Base-by-base conservation (phyloP, 164 flowering plant species). In the Dillenia turbinata region DNA sequence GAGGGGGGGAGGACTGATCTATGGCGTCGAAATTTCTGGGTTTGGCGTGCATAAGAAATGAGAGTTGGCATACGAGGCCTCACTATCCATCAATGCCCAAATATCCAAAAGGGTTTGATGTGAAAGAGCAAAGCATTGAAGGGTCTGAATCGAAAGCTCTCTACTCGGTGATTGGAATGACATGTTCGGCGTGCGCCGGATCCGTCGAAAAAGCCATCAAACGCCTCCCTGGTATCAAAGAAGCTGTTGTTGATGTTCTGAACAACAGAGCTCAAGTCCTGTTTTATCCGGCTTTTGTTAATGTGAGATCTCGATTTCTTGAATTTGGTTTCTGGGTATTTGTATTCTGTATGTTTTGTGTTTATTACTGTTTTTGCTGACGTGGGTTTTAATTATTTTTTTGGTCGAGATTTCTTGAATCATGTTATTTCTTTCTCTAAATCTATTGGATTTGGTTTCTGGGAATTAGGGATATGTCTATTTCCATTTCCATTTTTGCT, bases 141-240 rank as follows among this genome's bases (percentile, higher is more conserved):
- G 80, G 80, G 11, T 69, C 75, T 7, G 84, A 79, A 58, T 46
- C 71, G 9, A 83, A 60, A 49, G 85, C 83, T 9, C 65, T 86
- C 71, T 88, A 85, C 51, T 77, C 85, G 0, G 96, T 91, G 9
- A 65, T 65, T 9, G 97, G 96, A 24, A 91, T 91, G 97, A 83
- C 88, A 0, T 91, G 96, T 63, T 80, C 96, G 12, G 96, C 97
- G 12, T 91, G 96, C 56, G 96, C 96, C 15, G 93, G 84, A 1
- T 88, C 97, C 0, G 86, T 88, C 17, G 96, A 88, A 72, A 92
- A 84, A 63, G 90, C 94, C 22, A 62, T 92, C 64, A 92, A 89
- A 61, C 63, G 94, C 7, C 84, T 92, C n/a, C 86, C 92, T 0
- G 96, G 97, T 0, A 89, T 89, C 50, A 75, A 65, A 14, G 88